Evolutionary conservation across 2,329 filamentous ascomycete genomes (phyloP), one percentile per base, ranked within the genome.

Genomic region (Colletotrichum chlorophyti): DNA sequence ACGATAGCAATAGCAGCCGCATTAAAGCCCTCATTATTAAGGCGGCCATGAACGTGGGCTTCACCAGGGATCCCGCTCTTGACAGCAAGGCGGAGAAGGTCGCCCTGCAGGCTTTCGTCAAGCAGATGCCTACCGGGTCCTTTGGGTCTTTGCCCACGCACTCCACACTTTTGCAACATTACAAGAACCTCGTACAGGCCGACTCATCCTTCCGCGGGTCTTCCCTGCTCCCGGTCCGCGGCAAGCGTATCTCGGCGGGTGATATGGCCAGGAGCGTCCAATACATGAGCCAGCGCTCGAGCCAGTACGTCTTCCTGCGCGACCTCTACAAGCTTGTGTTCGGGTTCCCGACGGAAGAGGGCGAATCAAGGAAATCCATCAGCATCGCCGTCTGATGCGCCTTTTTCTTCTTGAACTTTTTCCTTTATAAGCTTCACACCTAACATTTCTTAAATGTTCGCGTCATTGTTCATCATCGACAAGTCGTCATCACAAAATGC

Each of bases 251-350:
- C 6, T 81, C 79, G 4, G 90, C 91, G 0, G 75, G 80, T n/a
- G 93, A 97, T 65, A 85, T 96, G 62, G 91, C 90, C 31, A 89
- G 88, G 71, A 91, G 91, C 46, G 89, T 97, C 6, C 80, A 83
- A 49, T 89, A 88, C 79, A 91, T 97, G 84, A 84, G 84, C 49
- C 80, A 85, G 54, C 87, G 85, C 32, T 82, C 82, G 24, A 82
- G 85, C 54, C 86, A 93, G 66, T 95, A 95, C 72, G 79, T 79
- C 8, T 97, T 94, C 81, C 76, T 97, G 62, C 82, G 86, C 46
- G 93, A 97, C 66, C 79, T 97, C 12, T 97, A 91, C 76, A 84
- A 85, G 50, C 81, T 94, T 35, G 92, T 97, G 3, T 96, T 96
- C 71, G 90, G 91, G 4, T 94, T 94, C 68, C 85, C 89, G 43